Percentiles rank a stretch among this genome's conserved stretches.
Evolutionary conservation across 352 stramenopile species (phyloP).

Genomic region (Globisporangium okanoganense): DNA sequence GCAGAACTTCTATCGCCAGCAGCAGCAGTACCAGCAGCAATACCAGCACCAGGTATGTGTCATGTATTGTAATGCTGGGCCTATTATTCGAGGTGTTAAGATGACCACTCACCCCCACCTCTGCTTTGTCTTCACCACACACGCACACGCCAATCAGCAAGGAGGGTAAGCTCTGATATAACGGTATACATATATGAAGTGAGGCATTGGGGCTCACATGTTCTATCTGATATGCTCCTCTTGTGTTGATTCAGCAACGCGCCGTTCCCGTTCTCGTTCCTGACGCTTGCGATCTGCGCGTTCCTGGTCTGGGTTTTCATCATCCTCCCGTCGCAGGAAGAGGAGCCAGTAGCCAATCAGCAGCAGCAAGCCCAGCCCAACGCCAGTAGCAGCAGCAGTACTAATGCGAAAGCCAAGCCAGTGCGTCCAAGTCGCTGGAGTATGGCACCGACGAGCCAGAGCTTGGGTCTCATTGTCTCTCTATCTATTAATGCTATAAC

Average conservation of each 20-base stretch:
- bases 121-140: not conserved
- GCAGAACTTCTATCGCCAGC: constrained; percentile 42
- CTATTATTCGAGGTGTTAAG: not conserved
- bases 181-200: not conserved
- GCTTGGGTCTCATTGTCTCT: too few species aligned
- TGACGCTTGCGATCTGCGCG: constrained; percentile 30
- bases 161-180: not conserved
- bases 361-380: not conserved
- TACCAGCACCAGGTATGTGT: constrained; percentile 25
- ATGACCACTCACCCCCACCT: not conserved
- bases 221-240: not conserved
- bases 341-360: not conserved
- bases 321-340: constrained; percentile 27
- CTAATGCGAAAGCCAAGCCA: not conserved
- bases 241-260: constrained; percentile 18
- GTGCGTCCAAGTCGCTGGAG: too few species aligned
- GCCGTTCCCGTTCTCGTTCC: constrained; percentile 46
- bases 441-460: too few species aligned
- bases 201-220: not conserved
- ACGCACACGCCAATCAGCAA: not conserved
- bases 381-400: constrained; percentile 5
- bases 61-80: not conserved
- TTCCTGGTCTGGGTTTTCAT: constrained; percentile 44
- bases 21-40: constrained; percentile 48
- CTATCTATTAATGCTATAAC: not conserved